Percentiles rank a stretch among this genome's conserved stretches.
phyloP scores from a whole-genome alignment of 2,329 filamentous ascomycete species.

The Fusarium nanum region DNA sequence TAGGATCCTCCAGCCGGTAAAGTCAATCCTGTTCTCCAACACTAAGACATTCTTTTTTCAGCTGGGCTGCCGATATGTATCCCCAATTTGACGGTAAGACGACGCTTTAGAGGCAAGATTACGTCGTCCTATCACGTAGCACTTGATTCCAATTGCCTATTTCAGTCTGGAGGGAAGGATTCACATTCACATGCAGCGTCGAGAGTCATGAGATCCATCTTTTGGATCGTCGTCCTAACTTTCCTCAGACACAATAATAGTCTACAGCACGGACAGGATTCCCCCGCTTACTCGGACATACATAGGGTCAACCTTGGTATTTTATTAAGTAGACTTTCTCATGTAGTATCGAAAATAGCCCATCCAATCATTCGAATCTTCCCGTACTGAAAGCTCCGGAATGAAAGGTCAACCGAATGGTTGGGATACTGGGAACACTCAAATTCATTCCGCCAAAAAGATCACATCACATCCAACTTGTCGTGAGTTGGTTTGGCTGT shows the following conservation, averaged over 20 bases:
- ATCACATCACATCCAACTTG: slow-evolving; percentile 26
- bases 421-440: slow-evolving; percentile 20
- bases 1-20: not conserved
- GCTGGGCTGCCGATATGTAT: not conserved
- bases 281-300: not conserved
- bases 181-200: not conserved
- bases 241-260: not conserved
- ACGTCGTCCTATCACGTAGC: slow-evolving; percentile 31
- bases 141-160: slow-evolving; percentile 27
- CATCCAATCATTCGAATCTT: slow-evolving; percentile 16
- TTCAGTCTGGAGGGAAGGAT: slow-evolving; percentile 5
- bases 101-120: slow-evolving; percentile 8
- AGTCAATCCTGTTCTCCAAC: not conserved
- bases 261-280: not conserved
- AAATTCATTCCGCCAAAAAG: slow-evolving; percentile 26
- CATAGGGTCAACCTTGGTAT: not conserved
- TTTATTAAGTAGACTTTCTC: slow-evolving; percentile 1
- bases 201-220: slow-evolving; percentile 2
- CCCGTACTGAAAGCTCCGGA: slow-evolving; percentile 7
- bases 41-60: slow-evolving; percentile 11
- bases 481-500: slow-evolving; percentile 14
- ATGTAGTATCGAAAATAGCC: not conserved
- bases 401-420: slow-evolving; percentile 8
- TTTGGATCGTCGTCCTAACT: slow-evolving; percentile 9
- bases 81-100: not conserved